phyloP scores from a whole-genome alignment of 208 protist species.

The Crithidia acanthocephali region DNA sequence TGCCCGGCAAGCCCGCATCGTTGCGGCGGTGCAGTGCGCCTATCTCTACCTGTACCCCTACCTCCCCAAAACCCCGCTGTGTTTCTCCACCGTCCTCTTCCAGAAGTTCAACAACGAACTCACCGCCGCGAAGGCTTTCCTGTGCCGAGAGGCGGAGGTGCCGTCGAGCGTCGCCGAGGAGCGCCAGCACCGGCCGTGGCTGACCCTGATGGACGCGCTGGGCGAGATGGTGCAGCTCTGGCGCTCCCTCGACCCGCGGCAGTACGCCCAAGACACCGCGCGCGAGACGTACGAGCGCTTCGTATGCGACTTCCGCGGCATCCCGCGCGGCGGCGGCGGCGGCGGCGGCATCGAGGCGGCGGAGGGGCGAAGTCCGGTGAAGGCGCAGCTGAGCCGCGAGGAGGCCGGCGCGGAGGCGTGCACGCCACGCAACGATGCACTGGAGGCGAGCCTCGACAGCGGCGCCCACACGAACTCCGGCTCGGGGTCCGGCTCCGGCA shows the following conservation, averaged over 20 bases:
- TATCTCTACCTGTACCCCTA: conserved; percentile 84
- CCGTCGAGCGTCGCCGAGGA: conserved; percentile 46
- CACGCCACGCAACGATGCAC: conserved; percentile 25
- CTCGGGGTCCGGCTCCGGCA: conserved; percentile 14
- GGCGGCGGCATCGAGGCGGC: neutral
- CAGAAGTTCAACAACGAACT: conserved; percentile 36
- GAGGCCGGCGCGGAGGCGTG: conserved; percentile 22
- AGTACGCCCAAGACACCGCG: conserved; percentile 30
- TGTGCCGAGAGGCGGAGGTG: conserved; percentile 39
- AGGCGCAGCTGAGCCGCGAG: neutral
- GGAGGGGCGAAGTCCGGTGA: neutral
- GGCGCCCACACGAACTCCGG: conserved; percentile 5
- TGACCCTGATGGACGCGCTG: conserved; percentile 73
- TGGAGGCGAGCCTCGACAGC: conserved; percentile 6
- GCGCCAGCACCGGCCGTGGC: conserved; percentile 56
- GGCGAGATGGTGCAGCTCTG: conserved; percentile 68
- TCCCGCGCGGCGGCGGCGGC: too few relatives aligned
- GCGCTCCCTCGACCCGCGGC: conserved; percentile 39
- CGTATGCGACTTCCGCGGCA: conserved; percentile 33
- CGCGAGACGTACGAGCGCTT: conserved; percentile 46
- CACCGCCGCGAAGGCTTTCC: conserved; percentile 36
- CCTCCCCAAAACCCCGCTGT: conserved; percentile 61
- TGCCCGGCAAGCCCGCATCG: conserved; percentile 54
- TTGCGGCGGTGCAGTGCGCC: conserved; percentile 65
- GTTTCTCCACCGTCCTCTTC: conserved; percentile 54